A percentile compares a stretch with the other conserved stretches of the same genome.
Evolutionary conservation across 345 rosid species (phyloP).

Genomic region (Corchorus capsularis): DNA sequence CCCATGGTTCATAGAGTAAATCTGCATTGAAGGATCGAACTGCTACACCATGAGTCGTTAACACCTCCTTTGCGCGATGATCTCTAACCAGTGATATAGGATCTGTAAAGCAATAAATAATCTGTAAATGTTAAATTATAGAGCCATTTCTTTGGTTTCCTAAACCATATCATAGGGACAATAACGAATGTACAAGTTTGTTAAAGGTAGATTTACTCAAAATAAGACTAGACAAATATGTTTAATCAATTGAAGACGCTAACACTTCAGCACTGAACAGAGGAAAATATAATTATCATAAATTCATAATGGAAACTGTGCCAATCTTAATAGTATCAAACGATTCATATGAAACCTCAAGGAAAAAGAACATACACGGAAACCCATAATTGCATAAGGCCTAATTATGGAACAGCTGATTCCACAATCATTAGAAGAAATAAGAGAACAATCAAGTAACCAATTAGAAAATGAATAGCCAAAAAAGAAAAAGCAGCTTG

Average conservation of each 20-base stretch:
- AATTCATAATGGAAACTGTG: conserved; percentile 5
- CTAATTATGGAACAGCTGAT: background rate
- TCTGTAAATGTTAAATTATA: conserved; percentile 3
- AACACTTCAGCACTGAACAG: background rate
- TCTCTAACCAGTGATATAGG: conserved; percentile 92
- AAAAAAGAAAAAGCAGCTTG: background rate
- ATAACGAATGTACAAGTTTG: conserved; percentile 9
- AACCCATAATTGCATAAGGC: background rate
- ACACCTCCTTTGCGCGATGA: conserved; percentile 82
- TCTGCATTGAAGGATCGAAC: conserved; percentile 89
- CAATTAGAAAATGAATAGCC: background rate
- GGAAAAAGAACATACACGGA: conserved; percentile 10
- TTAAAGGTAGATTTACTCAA: conserved; percentile 2
- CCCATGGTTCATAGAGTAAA: conserved; percentile 99
- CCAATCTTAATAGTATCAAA: conserved; percentile 1
- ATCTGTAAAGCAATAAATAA: conserved; percentile 58
- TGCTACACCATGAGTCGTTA: conserved; percentile 70
- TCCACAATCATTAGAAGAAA: conserved; percentile 3
- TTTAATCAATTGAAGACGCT: background rate
- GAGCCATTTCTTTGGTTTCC: background rate
- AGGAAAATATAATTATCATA: background rate
- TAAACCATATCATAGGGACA: conserved; percentile 1
- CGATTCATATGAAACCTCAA: background rate
- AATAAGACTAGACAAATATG: background rate
- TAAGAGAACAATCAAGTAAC: conserved; percentile 8